A percentile compares a stretch with the other conserved stretches of the same genome.
phyloP scores from a whole-genome alignment of 495 filamentous ascomycete species.

The Aspergillus asperescens region DNA sequence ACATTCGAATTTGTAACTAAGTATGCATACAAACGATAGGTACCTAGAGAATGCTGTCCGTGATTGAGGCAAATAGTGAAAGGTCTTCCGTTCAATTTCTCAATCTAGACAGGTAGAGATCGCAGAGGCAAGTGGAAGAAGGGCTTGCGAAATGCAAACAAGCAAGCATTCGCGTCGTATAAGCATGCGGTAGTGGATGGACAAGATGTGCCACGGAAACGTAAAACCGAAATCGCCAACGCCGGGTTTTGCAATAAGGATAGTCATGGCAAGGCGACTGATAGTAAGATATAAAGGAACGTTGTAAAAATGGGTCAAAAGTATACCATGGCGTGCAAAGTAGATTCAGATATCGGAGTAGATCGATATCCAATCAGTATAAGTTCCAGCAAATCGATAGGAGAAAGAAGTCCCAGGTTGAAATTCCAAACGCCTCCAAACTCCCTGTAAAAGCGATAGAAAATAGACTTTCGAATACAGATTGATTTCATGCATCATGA shows the following conservation, averaged over 20 bases:
- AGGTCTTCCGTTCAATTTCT: no score
- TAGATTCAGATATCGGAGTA: constrained; percentile 1
- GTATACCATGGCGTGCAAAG: constrained; percentile 16
- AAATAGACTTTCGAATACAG: constrained; percentile 25
- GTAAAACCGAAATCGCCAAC: constrained; percentile 22
- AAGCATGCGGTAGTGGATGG: constrained; percentile 1
- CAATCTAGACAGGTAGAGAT: background rate
- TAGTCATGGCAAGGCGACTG: constrained; percentile 3
- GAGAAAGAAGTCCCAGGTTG: constrained; percentile 10
- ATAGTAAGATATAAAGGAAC: background rate
- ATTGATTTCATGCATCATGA: constrained; percentile 37
- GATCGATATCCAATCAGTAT: constrained; percentile 14
- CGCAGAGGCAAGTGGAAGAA: background rate
- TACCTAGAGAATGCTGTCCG: no score
- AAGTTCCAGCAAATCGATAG: constrained; percentile 11
- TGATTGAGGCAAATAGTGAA: no score
- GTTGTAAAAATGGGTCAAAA: background rate
- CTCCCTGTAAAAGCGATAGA: constrained; percentile 25
- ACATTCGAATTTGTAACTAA: no score
- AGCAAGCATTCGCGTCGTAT: background rate
- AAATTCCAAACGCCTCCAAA: constrained; percentile 23
- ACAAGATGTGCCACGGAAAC: background rate
- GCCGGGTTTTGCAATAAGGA: constrained; percentile 22
- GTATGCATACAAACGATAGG: no score
- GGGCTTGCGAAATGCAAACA: background rate